A percentile compares a stretch with the other conserved stretches of the same genome.
Evolutionary conservation across 345 rosid species (phyloP).

Genomic region (Pseudoturritis turrita): DNA sequence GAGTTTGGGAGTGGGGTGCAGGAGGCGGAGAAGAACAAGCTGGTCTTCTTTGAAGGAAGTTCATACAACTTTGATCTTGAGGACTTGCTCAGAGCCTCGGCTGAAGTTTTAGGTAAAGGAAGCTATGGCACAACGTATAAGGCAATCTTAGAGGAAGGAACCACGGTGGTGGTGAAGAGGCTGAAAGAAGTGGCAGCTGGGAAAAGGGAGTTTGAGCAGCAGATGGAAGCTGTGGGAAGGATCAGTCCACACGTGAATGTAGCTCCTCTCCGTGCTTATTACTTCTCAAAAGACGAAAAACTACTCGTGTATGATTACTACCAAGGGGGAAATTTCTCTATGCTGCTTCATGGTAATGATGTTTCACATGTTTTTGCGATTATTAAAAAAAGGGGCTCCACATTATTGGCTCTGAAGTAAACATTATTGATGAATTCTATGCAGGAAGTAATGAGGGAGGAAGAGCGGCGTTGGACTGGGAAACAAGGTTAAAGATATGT

Average conservation of each 20-base stretch:
- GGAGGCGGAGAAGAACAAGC: slow-evolving; percentile 92
- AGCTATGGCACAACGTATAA: slow-evolving; percentile 90
- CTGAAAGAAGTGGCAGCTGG: slow-evolving; percentile 71
- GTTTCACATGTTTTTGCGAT: slow-evolving; percentile 1
- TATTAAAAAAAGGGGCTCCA: not conserved
- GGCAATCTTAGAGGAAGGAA: slow-evolving; percentile 89
- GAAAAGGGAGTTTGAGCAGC: slow-evolving; percentile 89
- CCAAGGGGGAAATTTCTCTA: slow-evolving; percentile 60
- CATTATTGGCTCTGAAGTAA: not conserved
- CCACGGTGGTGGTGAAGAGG: slow-evolving; percentile 82
- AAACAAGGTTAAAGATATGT: slow-evolving; percentile 60
- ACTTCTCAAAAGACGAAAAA: slow-evolving; percentile 93
- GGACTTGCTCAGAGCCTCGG: slow-evolving; percentile 90
- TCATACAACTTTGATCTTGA: slow-evolving; percentile 79
- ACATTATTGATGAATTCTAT: slow-evolving; percentile 5
- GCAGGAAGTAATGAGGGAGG: slow-evolving; percentile 54
- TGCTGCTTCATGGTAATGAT: slow-evolving; percentile 64
- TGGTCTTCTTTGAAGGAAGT: slow-evolving; percentile 88
- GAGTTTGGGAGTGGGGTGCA: slow-evolving; percentile 94
- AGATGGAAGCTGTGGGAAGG: slow-evolving; percentile 79
- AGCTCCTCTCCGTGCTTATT: slow-evolving; percentile 86
- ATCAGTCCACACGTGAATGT: slow-evolving; percentile 67
- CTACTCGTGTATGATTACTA: slow-evolving; percentile 75
- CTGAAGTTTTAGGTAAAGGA: slow-evolving; percentile 96
- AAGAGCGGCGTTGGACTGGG: slow-evolving; percentile 61